phyloP scores from a whole-genome alignment of 345 rosid genomes.

The Physaria fendleri region DNA sequence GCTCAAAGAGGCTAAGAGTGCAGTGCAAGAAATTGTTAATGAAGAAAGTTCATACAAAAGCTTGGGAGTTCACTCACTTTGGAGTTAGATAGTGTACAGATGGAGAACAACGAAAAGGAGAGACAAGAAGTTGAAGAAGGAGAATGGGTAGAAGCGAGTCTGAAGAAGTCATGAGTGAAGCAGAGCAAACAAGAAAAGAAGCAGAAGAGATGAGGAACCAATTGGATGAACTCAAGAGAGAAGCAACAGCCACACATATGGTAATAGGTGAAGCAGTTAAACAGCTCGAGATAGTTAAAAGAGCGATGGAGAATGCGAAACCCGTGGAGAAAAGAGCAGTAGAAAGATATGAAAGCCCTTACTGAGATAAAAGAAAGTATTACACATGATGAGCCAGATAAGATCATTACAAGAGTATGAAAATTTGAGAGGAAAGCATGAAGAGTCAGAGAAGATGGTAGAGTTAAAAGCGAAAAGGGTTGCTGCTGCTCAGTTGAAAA shows the following conservation, averaged over 20 bases:
- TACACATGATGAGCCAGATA: conserved; percentile 24
- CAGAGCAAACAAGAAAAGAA: conserved; percentile 43
- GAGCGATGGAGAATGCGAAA: conserved; percentile 50
- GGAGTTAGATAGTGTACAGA: conserved; percentile 53
- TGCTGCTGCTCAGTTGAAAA: conserved; percentile 41
- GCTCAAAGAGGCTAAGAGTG: too few relatives aligned
- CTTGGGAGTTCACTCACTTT: conserved; percentile 30
- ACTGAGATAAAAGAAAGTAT: conserved; percentile 30
- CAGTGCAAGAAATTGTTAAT: conserved; percentile 38
- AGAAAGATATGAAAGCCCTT: conserved; percentile 42
- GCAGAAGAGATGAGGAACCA: conserved; percentile 46
- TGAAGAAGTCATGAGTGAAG: conserved; percentile 37
- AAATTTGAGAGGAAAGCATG: conserved; percentile 42
- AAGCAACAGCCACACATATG: conserved; percentile 32
- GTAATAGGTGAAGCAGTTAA: conserved; percentile 37
- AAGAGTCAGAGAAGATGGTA: conserved; percentile 44
- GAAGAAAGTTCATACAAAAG: conserved; percentile 53
- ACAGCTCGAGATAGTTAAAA: conserved; percentile 36
- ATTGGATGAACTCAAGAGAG: conserved; percentile 23
- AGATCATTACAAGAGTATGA: conserved; percentile 46
- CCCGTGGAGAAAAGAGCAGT: conserved; percentile 45
- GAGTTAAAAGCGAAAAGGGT: conserved; percentile 49
- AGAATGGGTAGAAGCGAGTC: conserved; percentile 17
- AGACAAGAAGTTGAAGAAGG: conserved; percentile 16
- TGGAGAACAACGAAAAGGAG: conserved; percentile 34